Base-by-base conservation (phyloP, 2,329 filamentous ascomycete genomes). In the Phyllosticta paracitricarpa region DNA sequence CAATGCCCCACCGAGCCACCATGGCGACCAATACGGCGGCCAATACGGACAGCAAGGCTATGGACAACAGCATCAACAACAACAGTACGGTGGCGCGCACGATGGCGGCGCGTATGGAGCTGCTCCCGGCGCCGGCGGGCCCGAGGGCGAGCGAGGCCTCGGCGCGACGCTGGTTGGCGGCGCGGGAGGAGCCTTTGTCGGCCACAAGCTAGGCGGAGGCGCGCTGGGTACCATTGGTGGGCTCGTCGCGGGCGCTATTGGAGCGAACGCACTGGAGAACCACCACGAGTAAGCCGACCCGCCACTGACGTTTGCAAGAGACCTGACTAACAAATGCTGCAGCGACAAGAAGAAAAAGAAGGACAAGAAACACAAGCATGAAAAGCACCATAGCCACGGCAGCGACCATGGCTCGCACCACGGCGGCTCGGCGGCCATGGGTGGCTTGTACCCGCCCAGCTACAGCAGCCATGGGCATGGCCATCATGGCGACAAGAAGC, bases 71-170 rank as follows among this genome's bases (percentile, higher is more conserved):
- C 51, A 54, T 24, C n/a, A 54, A 14, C 64, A 64, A 28, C 66
- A 68, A 30, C 65, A 55, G 30, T 22, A 25, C 51, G 12, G 48
- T 56, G 68, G 66, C 25, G 71, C 70, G 33, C 70, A 70, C 61
- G 74, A 73, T 56, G 22, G 40, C 24, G 48, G 48, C 14, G 48
- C 40, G 17, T 35, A 54, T 4, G 17, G 28, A 2, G 51, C 48
- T 9, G 70, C 60, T 26, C 68, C 67, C 4, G 67, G 67, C 35
- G 56, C 33, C 14, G 71, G 69, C 24, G 66, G 70, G 54, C 69
- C 66, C 48, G 75, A 73, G 51, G 82, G 79, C 64, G 82, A 84
- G n/a, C 79, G 81, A 56, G 82, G 82, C 35, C 76, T 85, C 19
- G 81, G 81, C 3, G 79, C 82, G 1, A 78, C 81, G 2, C 67